Evolutionary conservation across 148 eudicot species (phyloP).

Genomic region (Rhododendron henanense): DNA sequence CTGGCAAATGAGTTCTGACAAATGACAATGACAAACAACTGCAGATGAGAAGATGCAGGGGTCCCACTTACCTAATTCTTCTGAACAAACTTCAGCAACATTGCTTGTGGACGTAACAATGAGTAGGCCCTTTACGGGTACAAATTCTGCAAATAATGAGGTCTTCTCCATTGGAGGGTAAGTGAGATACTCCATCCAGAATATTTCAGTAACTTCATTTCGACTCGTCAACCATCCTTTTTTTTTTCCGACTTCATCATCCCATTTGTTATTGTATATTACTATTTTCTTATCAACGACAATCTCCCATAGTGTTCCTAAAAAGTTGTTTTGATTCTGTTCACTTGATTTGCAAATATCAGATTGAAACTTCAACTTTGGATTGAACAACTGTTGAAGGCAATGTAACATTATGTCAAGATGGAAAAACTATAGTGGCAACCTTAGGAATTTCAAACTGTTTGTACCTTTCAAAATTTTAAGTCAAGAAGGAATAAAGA

Average conservation of each 20-base stretch:
- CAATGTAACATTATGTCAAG: too few relatives aligned
- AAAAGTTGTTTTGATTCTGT: background rate
- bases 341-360: background rate
- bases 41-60: slow-evolving; percentile 84
- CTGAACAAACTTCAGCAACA: slow-evolving; percentile 28
- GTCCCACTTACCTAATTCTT: slow-evolving; percentile 25
- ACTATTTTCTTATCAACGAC: background rate
- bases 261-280: background rate
- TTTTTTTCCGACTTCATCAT: background rate
- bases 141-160: slow-evolving; percentile 24
- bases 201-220: background rate
- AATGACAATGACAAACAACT: slow-evolving; percentile 45
- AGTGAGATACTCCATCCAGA: slow-evolving; percentile 22
- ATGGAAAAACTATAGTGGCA: too few relatives aligned
- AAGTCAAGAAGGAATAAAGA: too few relatives aligned
- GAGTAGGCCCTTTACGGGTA: slow-evolving; percentile 8
- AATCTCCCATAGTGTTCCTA: background rate
- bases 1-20: slow-evolving; percentile 14
- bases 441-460: too few relatives aligned
- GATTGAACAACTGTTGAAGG: too few relatives aligned
- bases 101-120: background rate
- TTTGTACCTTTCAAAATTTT: too few relatives aligned
- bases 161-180: slow-evolving; percentile 73
- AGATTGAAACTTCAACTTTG: background rate
- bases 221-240: too few relatives aligned